phyloP scores from a whole-genome alignment of 306 rosid genomes.

The Pyrus bretschneideri region DNA sequence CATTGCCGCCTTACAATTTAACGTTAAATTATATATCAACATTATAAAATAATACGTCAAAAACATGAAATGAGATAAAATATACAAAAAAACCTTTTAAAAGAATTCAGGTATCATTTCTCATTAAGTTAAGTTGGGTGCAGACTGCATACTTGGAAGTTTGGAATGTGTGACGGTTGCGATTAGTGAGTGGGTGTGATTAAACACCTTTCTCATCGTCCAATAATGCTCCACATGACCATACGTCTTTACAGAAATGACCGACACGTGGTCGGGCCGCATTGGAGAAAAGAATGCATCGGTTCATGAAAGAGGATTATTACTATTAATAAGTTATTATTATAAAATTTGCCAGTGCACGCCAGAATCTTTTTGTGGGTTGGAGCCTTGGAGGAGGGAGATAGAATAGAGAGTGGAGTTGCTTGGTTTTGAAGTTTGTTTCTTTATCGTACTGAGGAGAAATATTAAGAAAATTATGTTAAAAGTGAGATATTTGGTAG shows the following conservation, averaged over 20 bases:
- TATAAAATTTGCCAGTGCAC: constrained; percentile 46
- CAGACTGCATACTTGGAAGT: background rate
- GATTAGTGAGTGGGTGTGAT: constrained; percentile 1
- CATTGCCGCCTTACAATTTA: accelerated
- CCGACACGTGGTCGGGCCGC: constrained; percentile 37
- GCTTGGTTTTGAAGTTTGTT: constrained; percentile 61
- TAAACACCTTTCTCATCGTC: constrained; percentile 47
- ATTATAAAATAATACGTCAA: too few relatives aligned
- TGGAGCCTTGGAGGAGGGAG: background rate
- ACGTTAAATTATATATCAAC: accelerated
- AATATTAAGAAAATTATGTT: too few relatives aligned
- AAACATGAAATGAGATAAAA: too few relatives aligned
- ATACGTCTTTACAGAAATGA: constrained; percentile 43
- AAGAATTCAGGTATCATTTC: too few relatives aligned
- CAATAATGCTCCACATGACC: constrained; percentile 65
- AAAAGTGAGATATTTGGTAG: too few relatives aligned
- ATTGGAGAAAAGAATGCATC: constrained; percentile 28
- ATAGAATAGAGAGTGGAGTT: constrained; percentile 22
- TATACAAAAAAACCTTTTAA: too few relatives aligned
- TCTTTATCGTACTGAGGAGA: background rate
- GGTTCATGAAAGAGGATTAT: constrained; percentile 27
- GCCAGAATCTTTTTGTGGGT: constrained; percentile 58
- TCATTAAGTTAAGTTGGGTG: background rate
- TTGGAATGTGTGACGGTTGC: background rate
- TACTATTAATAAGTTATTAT: background rate